Evolutionary conservation across 2,329 filamentous ascomycete species (phyloP), one percentile per base, ranked within the genome.

Genomic region (Ploettnerulaceae sp.): DNA sequence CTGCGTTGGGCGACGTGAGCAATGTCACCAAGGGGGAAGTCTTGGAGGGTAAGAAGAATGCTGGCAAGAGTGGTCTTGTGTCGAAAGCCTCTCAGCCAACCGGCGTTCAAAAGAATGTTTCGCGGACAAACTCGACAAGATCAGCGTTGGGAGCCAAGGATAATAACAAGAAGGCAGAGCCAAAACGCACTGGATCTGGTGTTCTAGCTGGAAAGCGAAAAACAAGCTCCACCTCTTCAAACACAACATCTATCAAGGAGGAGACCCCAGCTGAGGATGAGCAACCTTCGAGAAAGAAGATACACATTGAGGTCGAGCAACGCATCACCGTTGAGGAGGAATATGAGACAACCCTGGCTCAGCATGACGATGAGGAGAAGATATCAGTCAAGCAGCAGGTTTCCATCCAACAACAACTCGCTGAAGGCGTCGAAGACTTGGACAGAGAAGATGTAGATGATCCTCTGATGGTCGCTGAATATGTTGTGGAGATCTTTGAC

Each of bases 381-480:
- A 34, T 56, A 34, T 57, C 57, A 7, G 48, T 61, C 22, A 51
- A 57, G 42, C 50, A 55, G 47, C 49, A 55, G 8, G 7, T 28
- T 12, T 58, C 59, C 6, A 49, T 61, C 21, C 51, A 57, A 42
- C 51, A 56, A 45, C 48, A 57, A 8, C 58, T 60, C 22, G 57
- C 62, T 33, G 62, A 66, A 18, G 67, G 69, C 37, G 74, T 79
- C 45, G 73, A 79, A 59, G 75, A 93, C 59, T 75, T 96, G 22
- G 93, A 97, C 63, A 75, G 73, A 39, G 93, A 97, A 66, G 93
- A 98, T 61, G 66, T 86, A 40, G 89, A 95, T 57, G 93, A 98
- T 63, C 94, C 94, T 20, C 76, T 96, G 60, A 97, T 98, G 93
- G 93, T 94, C 55, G 89, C 93, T 41, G 93, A 97, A 67, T 98